phyloP scores from a whole-genome alignment of 1,139 yeast genomes.

The Arxiozyma bovina region DNA sequence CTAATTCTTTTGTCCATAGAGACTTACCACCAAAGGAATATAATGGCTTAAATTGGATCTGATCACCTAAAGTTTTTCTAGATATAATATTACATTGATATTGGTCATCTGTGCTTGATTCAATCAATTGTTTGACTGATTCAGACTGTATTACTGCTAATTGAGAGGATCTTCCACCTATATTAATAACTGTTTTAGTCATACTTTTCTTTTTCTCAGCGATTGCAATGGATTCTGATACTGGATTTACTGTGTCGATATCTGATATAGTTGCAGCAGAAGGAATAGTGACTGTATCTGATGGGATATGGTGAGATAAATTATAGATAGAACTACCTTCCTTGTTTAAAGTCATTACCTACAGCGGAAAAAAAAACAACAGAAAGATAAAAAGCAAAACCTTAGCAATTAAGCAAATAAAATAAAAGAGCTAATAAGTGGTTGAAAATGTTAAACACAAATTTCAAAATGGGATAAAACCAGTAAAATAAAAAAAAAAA shows the following conservation, averaged over 20 bases:
- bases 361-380: not conserved
- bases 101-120: constrained; percentile 47
- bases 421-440: too few relatives aligned
- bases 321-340: not conserved
- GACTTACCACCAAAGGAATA: constrained; percentile 95
- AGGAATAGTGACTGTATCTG: not conserved
- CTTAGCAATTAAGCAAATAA: too few relatives aligned
- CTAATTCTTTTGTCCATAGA: constrained; percentile 92
- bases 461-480: not conserved
- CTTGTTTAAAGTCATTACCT: constrained; percentile 26
- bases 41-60: constrained; percentile 72
- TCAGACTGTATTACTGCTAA: constrained; percentile 84
- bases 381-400: not conserved
- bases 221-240: not conserved
- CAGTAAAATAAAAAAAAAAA: too few relatives aligned
- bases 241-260: not conserved
- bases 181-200: constrained; percentile 27
- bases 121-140: constrained; percentile 55
- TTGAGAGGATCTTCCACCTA: constrained; percentile 85
- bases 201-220: not conserved
- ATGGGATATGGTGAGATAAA: not conserved
- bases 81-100: constrained; percentile 65
- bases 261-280: not conserved
- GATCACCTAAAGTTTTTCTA: constrained; percentile 81
- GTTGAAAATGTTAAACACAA: not conserved